Conservation (phyloP, 768 basidiomycete species). For the Clavaria fumosa region DNA sequence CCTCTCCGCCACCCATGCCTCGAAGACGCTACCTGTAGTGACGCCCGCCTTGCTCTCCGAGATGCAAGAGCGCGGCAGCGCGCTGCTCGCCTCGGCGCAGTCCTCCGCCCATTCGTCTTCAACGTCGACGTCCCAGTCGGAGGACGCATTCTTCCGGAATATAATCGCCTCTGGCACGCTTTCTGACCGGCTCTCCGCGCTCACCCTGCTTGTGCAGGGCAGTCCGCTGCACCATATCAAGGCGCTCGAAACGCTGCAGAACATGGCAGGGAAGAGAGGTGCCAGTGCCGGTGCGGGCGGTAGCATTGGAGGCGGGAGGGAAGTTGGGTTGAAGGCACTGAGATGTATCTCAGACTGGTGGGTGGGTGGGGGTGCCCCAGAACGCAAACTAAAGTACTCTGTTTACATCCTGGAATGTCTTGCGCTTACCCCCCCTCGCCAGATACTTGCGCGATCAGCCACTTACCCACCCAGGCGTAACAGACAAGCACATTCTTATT, state of each 20-base stretch:
- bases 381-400: constrained; percentile 70
- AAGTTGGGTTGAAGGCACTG: constrained; percentile 81
- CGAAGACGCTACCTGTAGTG: constrained; percentile 14
- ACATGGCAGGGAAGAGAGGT: constrained; percentile 62
- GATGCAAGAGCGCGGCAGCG: constrained; percentile 29
- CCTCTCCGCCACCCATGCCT: constrained; percentile 19
- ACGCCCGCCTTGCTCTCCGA: constrained; percentile 30
- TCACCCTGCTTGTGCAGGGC: constrained; percentile 78
- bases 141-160: constrained; percentile 67
- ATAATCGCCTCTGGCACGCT: constrained; percentile 82
- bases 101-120: constrained; percentile 21
- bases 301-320: constrained; percentile 77
- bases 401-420: not conserved
- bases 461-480: constrained; percentile 40
- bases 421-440: not conserved
- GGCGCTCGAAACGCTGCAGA: constrained; percentile 59
- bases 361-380: constrained; percentile 84
- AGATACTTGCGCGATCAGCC: constrained; percentile 92
- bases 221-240: constrained; percentile 77
- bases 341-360: constrained; percentile 95
- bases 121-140: constrained; percentile 45
- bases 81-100: constrained; percentile 28
- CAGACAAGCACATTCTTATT: constrained; percentile 56
- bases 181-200: constrained; percentile 79
- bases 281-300: too few species aligned